These are phyloP conservation scores for Zygnema cylindricum DNA, from an alignment of 139 green algal genomes.

Conservation along the genomic window DNA sequence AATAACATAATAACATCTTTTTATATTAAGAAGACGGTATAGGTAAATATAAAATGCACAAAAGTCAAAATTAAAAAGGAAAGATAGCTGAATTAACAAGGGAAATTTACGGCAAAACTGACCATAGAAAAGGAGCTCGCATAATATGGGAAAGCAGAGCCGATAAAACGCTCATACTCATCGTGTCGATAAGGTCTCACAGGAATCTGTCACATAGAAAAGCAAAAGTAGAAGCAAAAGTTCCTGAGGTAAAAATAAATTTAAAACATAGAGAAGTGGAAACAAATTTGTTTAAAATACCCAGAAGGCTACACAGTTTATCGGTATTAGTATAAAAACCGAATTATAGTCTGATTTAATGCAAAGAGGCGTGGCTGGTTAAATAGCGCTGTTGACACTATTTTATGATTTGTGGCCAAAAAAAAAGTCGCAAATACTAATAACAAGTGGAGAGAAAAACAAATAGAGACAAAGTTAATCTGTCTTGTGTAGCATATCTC, in stretches of 20 bases:
- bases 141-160: constrained; percentile 76
- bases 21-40: background rate
- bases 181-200: constrained; percentile 92
- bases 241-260: background rate
- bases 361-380: no score
- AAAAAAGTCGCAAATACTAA: no score
- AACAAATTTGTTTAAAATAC: no score
- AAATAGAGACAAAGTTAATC: constrained; percentile 15
- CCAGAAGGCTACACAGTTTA: no score
- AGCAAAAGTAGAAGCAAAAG: background rate
- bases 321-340: no score
- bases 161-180: constrained; percentile 93
- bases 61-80: background rate
- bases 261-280: constrained; percentile 1
- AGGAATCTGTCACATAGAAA: constrained; percentile 70
- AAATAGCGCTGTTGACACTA: no score
- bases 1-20: background rate
- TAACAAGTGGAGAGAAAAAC: no score
- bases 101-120: background rate
- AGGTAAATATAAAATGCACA: constrained; percentile 2
- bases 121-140: constrained; percentile 61
- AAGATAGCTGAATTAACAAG: background rate
- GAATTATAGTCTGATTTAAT: no score
- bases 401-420: no score
- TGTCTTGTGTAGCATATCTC: no score